phyloP scores from a whole-genome alignment of 805 yeast species.

The Candida cerambycidarum region DNA sequence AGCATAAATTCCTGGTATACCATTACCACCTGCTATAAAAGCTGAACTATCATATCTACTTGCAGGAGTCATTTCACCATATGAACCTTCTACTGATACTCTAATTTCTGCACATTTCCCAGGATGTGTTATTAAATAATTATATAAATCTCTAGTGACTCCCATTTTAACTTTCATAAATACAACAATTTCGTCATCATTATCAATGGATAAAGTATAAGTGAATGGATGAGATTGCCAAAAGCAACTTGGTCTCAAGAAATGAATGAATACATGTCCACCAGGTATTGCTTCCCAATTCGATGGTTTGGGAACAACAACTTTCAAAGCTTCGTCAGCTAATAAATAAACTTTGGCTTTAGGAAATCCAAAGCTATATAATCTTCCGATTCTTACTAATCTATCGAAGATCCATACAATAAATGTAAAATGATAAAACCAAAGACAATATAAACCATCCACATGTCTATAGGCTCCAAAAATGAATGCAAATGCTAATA shows the following conservation, averaged over 20 bases:
- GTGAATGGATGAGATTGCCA: constrained; percentile 76
- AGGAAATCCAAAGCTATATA: constrained; percentile 61
- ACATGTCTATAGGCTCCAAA: constrained; percentile 53
- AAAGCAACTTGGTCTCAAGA: constrained; percentile 44
- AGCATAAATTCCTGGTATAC: constrained; percentile 42
- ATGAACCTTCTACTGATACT: constrained; percentile 40
- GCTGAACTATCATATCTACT: constrained; percentile 26
- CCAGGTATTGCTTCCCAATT: constrained; percentile 61
- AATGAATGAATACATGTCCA: constrained; percentile 59
- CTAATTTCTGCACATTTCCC: constrained; percentile 20
- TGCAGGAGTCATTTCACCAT: constrained; percentile 37
- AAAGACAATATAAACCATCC: constrained; percentile 34
- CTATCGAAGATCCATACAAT: constrained; percentile 76
- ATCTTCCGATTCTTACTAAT: constrained; percentile 51
- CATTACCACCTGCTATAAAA: constrained; percentile 43
- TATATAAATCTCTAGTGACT: constrained; percentile 24
- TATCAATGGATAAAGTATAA: constrained; percentile 21
- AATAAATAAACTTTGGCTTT: constrained; percentile 44
- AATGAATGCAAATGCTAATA: constrained; percentile 49
- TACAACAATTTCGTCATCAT: constrained; percentile 24
- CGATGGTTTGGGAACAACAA: constrained; percentile 51
- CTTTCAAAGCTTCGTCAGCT: constrained; percentile 48
- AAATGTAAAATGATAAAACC: constrained; percentile 50
- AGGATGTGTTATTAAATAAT: constrained; percentile 21
- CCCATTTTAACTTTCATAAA: constrained; percentile 37